These are phyloP conservation scores for Zygotorulaspora sp. DNA, from an alignment of 805 yeast species.

Conservation along the genomic window DNA sequence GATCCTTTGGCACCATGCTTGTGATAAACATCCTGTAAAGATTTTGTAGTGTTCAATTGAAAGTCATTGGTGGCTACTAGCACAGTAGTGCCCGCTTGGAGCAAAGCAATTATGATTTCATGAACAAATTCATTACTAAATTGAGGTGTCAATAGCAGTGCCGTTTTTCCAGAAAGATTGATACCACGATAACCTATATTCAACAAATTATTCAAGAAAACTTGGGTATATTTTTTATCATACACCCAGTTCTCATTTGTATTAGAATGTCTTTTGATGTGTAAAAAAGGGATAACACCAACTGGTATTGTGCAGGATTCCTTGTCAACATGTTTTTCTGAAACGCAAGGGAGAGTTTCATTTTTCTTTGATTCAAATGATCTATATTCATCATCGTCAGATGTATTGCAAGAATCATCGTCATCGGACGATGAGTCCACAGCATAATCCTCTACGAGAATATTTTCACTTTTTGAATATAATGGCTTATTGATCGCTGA, in stretches of 20 bases:
- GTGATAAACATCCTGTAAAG: slow-evolving; percentile 74
- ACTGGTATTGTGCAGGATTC: slow-evolving; percentile 41
- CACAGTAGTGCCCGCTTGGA: slow-evolving; percentile 84
- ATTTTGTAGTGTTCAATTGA: slow-evolving; percentile 78
- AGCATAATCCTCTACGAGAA: slow-evolving; percentile 10
- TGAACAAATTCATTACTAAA: slow-evolving; percentile 6
- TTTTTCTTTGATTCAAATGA: neutral
- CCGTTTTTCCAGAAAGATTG: slow-evolving; percentile 98
- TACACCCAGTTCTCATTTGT: slow-evolving; percentile 62
- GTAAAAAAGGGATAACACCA: slow-evolving; percentile 78
- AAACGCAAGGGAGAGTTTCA: neutral
- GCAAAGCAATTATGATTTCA: slow-evolving; percentile 58
- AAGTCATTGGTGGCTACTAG: slow-evolving; percentile 81
- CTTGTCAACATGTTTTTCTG: neutral
- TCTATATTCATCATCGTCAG: slow-evolving; percentile 2
- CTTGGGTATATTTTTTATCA: slow-evolving; percentile 57
- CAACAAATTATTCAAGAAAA: slow-evolving; percentile 67
- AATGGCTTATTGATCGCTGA: slow-evolving; percentile 15
- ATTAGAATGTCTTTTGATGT: slow-evolving; percentile 57
- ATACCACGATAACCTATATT: slow-evolving; percentile 91
- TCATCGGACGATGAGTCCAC: slow-evolving; percentile 18
- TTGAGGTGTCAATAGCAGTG: slow-evolving; percentile 80
- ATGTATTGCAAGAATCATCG: slow-evolving; percentile 4
- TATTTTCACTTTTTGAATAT: slow-evolving; percentile 10
- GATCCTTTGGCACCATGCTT: slow-evolving; percentile 77